Conservation (phyloP, 1,284 basidiomycete genomes). For the Cutaneotrichosporon cavernicola region DNA sequence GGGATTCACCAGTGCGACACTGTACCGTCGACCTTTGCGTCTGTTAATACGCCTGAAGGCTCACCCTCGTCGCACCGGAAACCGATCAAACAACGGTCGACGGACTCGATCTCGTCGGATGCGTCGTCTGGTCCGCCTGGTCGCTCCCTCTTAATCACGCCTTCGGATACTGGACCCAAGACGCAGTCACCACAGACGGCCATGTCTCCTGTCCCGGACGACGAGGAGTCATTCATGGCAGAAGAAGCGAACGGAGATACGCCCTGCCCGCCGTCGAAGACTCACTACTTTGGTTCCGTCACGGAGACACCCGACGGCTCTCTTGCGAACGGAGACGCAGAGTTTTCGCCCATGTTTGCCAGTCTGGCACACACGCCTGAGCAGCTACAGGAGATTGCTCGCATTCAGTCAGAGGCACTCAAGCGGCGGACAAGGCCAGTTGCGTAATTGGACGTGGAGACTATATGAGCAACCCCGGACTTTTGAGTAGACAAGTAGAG, state of each 20-base stretch:
- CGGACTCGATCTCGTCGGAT: constrained; percentile 17
- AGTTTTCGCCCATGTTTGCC: constrained; percentile 41
- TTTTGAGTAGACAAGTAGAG: not conserved
- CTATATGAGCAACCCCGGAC: not conserved
- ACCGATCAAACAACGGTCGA: constrained; percentile 14
- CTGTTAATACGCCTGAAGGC: constrained; percentile 1
- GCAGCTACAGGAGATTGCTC: constrained; percentile 44
- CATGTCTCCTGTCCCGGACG: constrained; percentile 1
- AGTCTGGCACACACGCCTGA: constrained; percentile 47
- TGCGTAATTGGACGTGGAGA: not conserved
- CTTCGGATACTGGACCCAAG: constrained; percentile 14
- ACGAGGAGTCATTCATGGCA: not conserved
- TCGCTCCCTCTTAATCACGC: constrained; percentile 21
- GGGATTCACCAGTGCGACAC: constrained; percentile 17
- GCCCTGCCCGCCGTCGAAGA: not conserved
- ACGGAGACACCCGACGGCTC: not conserved
- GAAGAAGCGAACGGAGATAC: not conserved
- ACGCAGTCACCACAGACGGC: not conserved
- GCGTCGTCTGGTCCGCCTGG: constrained; percentile 20
- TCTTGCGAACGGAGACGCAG: not conserved
- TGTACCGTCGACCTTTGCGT: constrained; percentile 18
- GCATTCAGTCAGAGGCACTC: constrained; percentile 32
- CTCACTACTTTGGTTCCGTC: constrained; percentile 6
- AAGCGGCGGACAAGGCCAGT: constrained; percentile 14
- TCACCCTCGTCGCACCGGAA: constrained; percentile 3